Conservation (phyloP, 768 basidiomycete species). For the Podaxis sp. region DNA sequence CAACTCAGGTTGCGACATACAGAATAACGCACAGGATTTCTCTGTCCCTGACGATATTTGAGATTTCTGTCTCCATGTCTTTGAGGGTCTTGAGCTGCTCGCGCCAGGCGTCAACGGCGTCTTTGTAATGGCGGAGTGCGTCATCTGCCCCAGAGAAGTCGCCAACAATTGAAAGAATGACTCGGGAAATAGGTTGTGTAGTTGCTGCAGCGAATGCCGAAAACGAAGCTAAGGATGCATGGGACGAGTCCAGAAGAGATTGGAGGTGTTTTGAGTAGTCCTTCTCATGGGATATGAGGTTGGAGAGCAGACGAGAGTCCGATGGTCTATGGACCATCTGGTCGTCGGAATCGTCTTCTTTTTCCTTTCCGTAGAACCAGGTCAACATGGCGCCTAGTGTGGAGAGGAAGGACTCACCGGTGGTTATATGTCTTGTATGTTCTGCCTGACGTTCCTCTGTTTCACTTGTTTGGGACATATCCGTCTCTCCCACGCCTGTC, state of each 20-base stretch:
- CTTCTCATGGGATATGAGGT: slow-evolving; percentile 69
- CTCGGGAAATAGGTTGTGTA: slow-evolving; percentile 49
- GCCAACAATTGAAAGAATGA: slow-evolving; percentile 55
- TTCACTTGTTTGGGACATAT: slow-evolving; percentile 3
- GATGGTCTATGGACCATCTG: slow-evolving; percentile 71
- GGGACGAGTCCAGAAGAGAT: slow-evolving; percentile 56
- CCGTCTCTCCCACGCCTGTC: slow-evolving; percentile 7
- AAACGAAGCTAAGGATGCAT: slow-evolving; percentile 60
- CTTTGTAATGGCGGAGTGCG: slow-evolving; percentile 60
- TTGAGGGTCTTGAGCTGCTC: slow-evolving; percentile 59
- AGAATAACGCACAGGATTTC: slow-evolving; percentile 70
- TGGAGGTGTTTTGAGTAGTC: slow-evolving; percentile 63
- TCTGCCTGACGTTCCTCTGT: not conserved
- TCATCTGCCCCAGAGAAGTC: slow-evolving; percentile 65
- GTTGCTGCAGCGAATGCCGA: slow-evolving; percentile 74
- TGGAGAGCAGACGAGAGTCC: slow-evolving; percentile 69
- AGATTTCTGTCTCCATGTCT: slow-evolving; percentile 70
- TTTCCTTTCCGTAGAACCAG: not conserved
- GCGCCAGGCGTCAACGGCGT: slow-evolving; percentile 63
- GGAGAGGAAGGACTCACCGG: not conserved
- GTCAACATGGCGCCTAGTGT: not conserved
- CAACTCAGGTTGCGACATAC: not conserved
- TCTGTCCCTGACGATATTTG: slow-evolving; percentile 66
- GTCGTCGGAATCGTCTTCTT: not conserved
- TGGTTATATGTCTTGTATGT: not conserved